Evolutionary conservation across 768 basidiomycete genomes (phyloP).

Genomic region (Leccinum disarticulatum): DNA sequence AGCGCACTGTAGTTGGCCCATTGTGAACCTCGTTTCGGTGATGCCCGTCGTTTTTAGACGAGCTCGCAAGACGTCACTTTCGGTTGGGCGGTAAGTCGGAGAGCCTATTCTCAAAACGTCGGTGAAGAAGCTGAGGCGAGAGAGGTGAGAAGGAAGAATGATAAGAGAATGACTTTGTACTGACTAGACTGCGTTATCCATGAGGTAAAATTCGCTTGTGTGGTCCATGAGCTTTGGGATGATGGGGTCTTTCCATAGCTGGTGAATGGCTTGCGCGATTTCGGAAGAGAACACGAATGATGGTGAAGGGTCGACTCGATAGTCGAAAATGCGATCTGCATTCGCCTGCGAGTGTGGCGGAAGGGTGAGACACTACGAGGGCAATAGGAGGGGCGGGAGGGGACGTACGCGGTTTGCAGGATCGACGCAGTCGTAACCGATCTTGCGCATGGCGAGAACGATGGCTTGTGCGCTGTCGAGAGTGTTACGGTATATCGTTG

Average conservation of each 20-base stretch:
- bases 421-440: constrained; percentile 74
- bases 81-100: constrained; percentile 79
- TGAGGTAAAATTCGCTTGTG: constrained; percentile 81
- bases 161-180: constrained; percentile 28
- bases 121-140: constrained; percentile 68
- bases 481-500: constrained; percentile 82
- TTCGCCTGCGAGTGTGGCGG: constrained; percentile 35
- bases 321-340: constrained; percentile 65
- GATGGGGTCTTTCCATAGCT: constrained; percentile 71
- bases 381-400: rapidly evolving
- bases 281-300: constrained; percentile 55
- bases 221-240: constrained; percentile 54
- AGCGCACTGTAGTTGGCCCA: constrained; percentile 61
- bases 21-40: constrained; percentile 78
- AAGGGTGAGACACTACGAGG: not conserved
- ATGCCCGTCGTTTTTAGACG: constrained; percentile 89
- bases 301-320: constrained; percentile 43
- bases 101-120: constrained; percentile 82
- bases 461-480: constrained; percentile 88
- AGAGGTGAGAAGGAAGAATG: not conserved
- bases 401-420: constrained; percentile 54
- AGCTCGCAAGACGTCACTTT: constrained; percentile 85
- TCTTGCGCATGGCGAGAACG: constrained; percentile 82
- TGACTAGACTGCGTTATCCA: constrained; percentile 92
- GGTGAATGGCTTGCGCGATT: constrained; percentile 65